Evolutionary conservation across 257 asterid genomes (phyloP).

Genomic region (Scutellaria minor): DNA sequence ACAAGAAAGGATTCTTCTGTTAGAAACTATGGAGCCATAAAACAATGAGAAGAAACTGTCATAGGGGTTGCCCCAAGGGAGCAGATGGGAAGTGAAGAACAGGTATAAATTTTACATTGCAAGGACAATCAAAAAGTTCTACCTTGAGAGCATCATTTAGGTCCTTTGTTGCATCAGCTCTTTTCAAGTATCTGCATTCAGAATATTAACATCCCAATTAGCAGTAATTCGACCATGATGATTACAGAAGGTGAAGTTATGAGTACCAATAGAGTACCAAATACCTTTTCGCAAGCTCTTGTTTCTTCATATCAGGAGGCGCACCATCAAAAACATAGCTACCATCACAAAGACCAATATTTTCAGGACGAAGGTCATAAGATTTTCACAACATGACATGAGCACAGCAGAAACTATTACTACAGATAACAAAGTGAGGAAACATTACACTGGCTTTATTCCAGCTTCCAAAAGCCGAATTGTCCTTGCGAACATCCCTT

Average conservation of each 20-base stretch:
- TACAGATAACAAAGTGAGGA: conserved; percentile 15
- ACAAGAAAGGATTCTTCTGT: conserved; percentile 26
- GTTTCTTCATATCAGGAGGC: conserved; percentile 91
- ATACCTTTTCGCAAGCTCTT: conserved; percentile 96
- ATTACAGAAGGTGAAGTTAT: conserved; percentile 21
- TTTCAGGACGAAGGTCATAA: conserved; percentile 19
- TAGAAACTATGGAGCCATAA: conserved; percentile 18
- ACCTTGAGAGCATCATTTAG: conserved; percentile 84
- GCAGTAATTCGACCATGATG: conserved; percentile 1
- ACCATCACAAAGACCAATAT: conserved; percentile 29
- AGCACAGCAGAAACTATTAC: conserved; percentile 20
- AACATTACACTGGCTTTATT: conserved; percentile 87
- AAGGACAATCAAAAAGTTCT: conserved; percentile 24
- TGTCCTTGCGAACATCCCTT: conserved; percentile 93
- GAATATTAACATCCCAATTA: conserved; percentile 29
- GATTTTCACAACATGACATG: conserved; percentile 20
- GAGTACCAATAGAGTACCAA: conserved; percentile 22
- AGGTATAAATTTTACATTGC: background rate
- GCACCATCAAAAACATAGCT: conserved; percentile 93
- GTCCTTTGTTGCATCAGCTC: conserved; percentile 85
- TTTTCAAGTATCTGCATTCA: conserved; percentile 66
- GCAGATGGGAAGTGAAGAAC: conserved; percentile 6
- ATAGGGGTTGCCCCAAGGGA: background rate
- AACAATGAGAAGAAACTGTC: conserved; percentile 8
- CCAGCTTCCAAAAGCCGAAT: conserved; percentile 98